These are phyloP conservation scores for Cystoderma amianthinum DNA, from an alignment of 768 basidiomycete species.

Conservation along the genomic window DNA sequence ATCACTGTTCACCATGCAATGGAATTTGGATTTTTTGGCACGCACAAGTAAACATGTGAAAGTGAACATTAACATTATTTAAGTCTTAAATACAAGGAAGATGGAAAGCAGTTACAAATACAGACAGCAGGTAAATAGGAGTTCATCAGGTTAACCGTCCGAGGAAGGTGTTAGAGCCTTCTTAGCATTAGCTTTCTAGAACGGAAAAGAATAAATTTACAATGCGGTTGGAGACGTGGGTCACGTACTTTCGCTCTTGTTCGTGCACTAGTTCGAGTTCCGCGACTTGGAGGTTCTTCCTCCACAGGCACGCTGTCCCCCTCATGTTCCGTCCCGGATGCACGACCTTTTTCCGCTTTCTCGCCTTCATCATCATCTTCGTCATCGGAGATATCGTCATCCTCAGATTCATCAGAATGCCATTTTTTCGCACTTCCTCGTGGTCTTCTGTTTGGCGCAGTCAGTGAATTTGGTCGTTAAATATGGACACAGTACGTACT, in stretches of 20 bases:
- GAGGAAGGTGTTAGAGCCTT: background rate
- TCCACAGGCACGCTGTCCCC: conserved; percentile 19
- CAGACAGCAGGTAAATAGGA: too few species aligned
- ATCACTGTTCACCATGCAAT: too few species aligned
- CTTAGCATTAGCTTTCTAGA: background rate
- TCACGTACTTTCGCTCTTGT: conserved; percentile 8
- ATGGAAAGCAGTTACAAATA: too few species aligned
- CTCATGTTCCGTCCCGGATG: conserved; percentile 9
- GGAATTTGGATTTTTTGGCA: too few species aligned
- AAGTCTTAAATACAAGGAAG: too few species aligned
- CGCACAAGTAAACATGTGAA: too few species aligned
- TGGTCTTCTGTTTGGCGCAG: conserved; percentile 20
- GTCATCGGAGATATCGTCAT: conserved; percentile 22
- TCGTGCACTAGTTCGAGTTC: conserved; percentile 15
- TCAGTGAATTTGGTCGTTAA: conserved; percentile 4
- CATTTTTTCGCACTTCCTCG: conserved; percentile 25
- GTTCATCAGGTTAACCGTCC: too few species aligned
- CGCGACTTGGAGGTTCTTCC: conserved; percentile 21
- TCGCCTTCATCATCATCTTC: conserved; percentile 27
- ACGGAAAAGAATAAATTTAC: too few species aligned
- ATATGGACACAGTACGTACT: conserved; percentile 24
- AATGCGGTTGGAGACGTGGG: too few species aligned
- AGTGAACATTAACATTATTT: too few species aligned
- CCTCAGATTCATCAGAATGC: conserved; percentile 31
- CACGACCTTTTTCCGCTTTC: conserved; percentile 25